These are phyloP conservation scores for Tolypocladium tundrense DNA, from an alignment of 2,329 filamentous ascomycete genomes.

Conservation along the genomic window DNA sequence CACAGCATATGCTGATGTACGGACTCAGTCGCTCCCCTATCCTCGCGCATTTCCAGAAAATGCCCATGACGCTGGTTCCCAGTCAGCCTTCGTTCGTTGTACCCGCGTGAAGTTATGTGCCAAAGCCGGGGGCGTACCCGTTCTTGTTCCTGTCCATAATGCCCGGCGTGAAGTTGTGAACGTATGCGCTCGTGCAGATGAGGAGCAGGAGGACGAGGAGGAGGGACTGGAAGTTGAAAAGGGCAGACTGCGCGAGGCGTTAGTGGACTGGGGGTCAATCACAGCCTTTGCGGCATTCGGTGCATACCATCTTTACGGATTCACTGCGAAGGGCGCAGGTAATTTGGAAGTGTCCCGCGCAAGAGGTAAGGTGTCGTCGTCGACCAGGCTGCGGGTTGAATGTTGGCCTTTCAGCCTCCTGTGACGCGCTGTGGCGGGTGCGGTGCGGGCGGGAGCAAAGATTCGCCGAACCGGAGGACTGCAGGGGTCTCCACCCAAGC, in stretches of 20 bases:
- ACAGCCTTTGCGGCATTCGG: neutral
- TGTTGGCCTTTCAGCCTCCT: constrained; percentile 7
- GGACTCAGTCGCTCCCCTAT: constrained; percentile 89
- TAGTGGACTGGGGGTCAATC: neutral
- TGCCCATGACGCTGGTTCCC: constrained; percentile 55
- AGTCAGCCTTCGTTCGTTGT: neutral
- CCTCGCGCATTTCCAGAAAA: constrained; percentile 93
- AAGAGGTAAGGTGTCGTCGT: neutral
- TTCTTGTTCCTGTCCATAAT: constrained; percentile 91
- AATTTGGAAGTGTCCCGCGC: neutral
- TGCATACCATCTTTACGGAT: neutral
- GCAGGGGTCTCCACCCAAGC: neutral
- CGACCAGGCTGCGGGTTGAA: neutral
- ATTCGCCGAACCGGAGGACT: constrained; percentile 20
- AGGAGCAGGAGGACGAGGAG: constrained; percentile 88
- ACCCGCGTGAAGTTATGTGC: neutral
- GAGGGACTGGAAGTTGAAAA: constrained; percentile 98
- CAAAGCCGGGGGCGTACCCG: constrained; percentile 45
- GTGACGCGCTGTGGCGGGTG: neutral
- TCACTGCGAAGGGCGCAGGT: neutral
- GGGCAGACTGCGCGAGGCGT: constrained; percentile 58
- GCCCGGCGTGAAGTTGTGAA: constrained; percentile 79
- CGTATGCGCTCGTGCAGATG: constrained; percentile 92
- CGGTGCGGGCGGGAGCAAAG: constrained; percentile 22
- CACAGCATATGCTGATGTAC: constrained; percentile 88